Percentiles rank a stretch among this genome's conserved stretches.
Conservation (phyloP, 1,284 basidiomycete genomes). For the Jaminaea rosea region DNA sequence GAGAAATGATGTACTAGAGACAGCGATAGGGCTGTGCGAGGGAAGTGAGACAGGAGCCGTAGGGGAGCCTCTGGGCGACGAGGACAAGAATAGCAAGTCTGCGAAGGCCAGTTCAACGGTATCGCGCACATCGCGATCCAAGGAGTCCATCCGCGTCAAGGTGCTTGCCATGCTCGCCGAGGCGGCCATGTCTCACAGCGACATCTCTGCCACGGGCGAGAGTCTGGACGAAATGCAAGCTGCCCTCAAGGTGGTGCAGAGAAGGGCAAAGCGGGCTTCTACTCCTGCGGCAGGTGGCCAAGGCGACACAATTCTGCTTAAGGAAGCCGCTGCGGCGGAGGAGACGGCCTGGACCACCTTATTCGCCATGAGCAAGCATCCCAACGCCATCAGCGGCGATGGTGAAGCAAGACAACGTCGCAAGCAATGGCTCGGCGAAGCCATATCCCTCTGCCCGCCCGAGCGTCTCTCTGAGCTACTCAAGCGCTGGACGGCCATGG, state of each 20-base stretch:
- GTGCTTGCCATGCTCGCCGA: slow-evolving; percentile 24
- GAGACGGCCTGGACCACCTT: background rate
- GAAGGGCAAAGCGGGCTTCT: background rate
- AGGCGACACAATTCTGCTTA: slow-evolving; percentile 13
- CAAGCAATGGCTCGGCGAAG: background rate
- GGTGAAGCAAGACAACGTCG: background rate
- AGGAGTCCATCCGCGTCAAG: slow-evolving; percentile 10
- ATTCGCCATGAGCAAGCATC: background rate
- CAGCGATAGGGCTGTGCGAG: background rate
- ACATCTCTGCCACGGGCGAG: slow-evolving; percentile 13
- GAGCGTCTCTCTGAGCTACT: background rate
- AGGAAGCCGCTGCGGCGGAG: slow-evolving; percentile 11
- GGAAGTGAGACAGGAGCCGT: slow-evolving; percentile 1
- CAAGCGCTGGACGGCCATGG: background rate
- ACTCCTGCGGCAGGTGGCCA: background rate
- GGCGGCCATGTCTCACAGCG: slow-evolving; percentile 8
- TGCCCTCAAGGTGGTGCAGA: background rate
- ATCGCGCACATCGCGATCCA: too few species aligned
- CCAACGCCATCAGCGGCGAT: background rate
- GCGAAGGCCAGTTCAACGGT: too few species aligned
- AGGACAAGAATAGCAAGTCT: too few species aligned
- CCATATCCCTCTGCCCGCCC: background rate
- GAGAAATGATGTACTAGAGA: background rate
- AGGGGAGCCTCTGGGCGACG: too few species aligned
- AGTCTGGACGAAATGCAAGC: slow-evolving; percentile 9